Conservation (phyloP, 2,329 filamentous ascomycete genomes). For the Graphilbum sp. region DNA sequence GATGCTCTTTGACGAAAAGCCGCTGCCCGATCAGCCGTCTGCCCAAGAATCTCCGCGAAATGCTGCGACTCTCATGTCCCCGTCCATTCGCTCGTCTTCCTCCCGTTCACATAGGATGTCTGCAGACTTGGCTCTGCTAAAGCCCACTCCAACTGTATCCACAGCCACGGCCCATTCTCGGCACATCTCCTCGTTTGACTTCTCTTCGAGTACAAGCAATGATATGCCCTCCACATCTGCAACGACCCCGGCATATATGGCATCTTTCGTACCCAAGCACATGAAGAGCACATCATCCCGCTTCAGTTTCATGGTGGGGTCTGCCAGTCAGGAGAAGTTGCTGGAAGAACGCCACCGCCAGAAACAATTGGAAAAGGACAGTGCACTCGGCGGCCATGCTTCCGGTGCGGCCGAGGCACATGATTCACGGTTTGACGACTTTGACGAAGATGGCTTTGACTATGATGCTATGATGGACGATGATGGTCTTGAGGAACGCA, state of each 20-base stretch:
- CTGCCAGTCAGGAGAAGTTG: slow-evolving; percentile 49
- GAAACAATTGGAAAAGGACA: slow-evolving; percentile 45
- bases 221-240: slow-evolving; percentile 1
- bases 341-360: slow-evolving; percentile 59
- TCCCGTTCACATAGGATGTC: slow-evolving; percentile 18
- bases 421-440: slow-evolving; percentile 43
- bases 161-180: slow-evolving; percentile 28
- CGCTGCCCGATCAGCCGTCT: slow-evolving; percentile 9
- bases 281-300: slow-evolving; percentile 65
- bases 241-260: slow-evolving; percentile 6
- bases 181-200: slow-evolving; percentile 33
- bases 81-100: slow-evolving; percentile 16
- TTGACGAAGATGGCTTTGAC: slow-evolving; percentile 43
- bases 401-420: slow-evolving; percentile 13
- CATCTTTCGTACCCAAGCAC: slow-evolving; percentile 39
- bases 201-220: slow-evolving; percentile 25
- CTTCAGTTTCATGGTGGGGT: slow-evolving; percentile 66
- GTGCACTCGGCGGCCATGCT: slow-evolving; percentile 18
- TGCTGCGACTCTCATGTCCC: slow-evolving; percentile 14
- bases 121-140: slow-evolving; percentile 12
- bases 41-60: slow-evolving; percentile 21
- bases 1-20: slow-evolving; percentile 10
- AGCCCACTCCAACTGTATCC: slow-evolving; percentile 16
- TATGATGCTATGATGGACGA: slow-evolving; percentile 50
- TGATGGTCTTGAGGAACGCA: slow-evolving; percentile 49